These are phyloP conservation scores for Trametes maxima DNA, from an alignment of 768 basidiomycete species.

Conservation along the genomic window DNA sequence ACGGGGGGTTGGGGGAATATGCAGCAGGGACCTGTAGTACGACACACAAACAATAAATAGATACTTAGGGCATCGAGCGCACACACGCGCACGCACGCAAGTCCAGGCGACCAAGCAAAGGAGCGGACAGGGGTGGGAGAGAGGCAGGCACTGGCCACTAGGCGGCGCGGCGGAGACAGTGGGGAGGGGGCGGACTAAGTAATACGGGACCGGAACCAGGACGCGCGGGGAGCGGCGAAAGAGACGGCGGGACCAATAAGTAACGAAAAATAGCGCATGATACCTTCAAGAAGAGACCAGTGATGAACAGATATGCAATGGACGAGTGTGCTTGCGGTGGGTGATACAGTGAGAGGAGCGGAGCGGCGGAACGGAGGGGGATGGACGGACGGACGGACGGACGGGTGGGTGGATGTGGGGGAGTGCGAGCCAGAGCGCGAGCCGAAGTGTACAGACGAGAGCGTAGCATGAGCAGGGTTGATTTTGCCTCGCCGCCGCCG, in stretches of 20 bases:
- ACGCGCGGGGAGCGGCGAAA: too few relatives aligned
- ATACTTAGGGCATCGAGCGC: constrained; percentile 17
- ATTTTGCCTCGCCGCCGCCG: constrained; percentile 17
- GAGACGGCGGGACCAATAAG: constrained; percentile 24
- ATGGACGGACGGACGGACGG: neutral
- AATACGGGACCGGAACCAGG: too few relatives aligned
- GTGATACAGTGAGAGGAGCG: constrained; percentile 21
- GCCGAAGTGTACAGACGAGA: constrained; percentile 22
- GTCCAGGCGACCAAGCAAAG: constrained; percentile 21
- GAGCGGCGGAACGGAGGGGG: neutral
- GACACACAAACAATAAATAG: constrained; percentile 26
- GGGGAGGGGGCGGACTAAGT: neutral
- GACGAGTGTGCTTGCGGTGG: constrained; percentile 15
- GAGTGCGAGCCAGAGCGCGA: constrained; percentile 17
- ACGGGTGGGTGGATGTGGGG: neutral
- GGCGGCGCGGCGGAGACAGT: neutral
- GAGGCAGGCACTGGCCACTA: neutral
- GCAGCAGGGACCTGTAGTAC: constrained; percentile 26
- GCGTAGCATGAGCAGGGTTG: constrained; percentile 9
- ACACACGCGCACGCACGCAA: constrained; percentile 9
- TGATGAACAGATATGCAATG: constrained; percentile 20
- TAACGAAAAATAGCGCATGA: constrained; percentile 27
- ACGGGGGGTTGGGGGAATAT: constrained; percentile 20
- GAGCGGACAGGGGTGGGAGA: constrained; percentile 12
- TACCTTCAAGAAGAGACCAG: constrained; percentile 26